Evolutionary conservation across 257 asterid species (phyloP), one percentile per base, ranked within the genome.

Genomic region (Penstemon newberryi): DNA sequence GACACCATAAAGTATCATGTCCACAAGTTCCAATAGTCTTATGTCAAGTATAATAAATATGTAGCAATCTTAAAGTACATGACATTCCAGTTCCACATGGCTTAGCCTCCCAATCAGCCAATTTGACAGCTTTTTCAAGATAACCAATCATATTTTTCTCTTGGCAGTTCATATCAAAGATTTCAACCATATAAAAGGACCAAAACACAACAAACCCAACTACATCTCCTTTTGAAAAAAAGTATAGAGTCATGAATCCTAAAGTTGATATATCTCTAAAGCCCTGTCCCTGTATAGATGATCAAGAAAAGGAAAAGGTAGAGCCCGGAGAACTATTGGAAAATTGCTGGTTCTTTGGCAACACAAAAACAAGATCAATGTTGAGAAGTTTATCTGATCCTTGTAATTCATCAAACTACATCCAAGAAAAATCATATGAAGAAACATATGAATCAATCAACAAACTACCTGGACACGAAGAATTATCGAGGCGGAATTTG

Each of bases 311-410:
- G 2, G 4, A 44, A n/a, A 62, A 62, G 19, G 6, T 43, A 3
- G 42, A 62, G 67, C 67, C 55, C 43, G 66, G 66, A 42, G 67
- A 63, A 45, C 56, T 63, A 10, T 46, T 63, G 25, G 68, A 63
- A 63, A 44, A 63, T 15, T 8, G 33, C 15, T 63, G 68, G 68
- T 63, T 63, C 25, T 63, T 63, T 46, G 68, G 68, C 42, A 62
- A 62, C n/a, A 44, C 54, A 13, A 63, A 63, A 63, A 46, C 56
- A 10, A 60, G 45, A 8, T 45, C 12, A 18, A 63, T 63, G 68
- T 65, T 64, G 1, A 74, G 78, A 61, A 79, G 80, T 49, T 72
- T 58, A 57, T 82, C 80, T 50, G 79, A 82, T 68, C 82, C 80
- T 40, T 71, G 67, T 49, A 65, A 74, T 73, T 77, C 80, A 10